Percentiles rank a stretch among this genome's conserved stretches.
phyloP scores from a whole-genome alignment of 108 stramenopile genomes.

The Schizochytrium sp. region DNA sequence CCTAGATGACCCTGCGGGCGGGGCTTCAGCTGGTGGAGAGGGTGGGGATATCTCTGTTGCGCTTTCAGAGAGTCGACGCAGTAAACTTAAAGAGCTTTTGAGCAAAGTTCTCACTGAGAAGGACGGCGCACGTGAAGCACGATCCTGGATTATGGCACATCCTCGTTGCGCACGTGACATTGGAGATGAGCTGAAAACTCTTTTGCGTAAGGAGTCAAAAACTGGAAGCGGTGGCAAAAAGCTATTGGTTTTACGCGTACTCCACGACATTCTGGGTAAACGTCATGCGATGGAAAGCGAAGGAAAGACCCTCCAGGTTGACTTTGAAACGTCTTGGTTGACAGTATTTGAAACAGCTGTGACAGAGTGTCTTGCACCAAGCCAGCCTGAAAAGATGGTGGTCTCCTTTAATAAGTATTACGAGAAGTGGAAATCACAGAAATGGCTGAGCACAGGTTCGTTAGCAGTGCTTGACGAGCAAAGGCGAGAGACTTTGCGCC shows the following conservation, averaged over 20 bases:
- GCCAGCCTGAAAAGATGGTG: background rate
- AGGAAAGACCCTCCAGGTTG: background rate
- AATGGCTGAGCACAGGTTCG: background rate
- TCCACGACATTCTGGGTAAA: slow-evolving; percentile 16
- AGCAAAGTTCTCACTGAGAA: background rate
- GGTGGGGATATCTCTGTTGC: background rate
- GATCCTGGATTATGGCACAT: slow-evolving; percentile 4
- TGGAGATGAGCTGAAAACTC: background rate
- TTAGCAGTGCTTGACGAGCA: slow-evolving; percentile 1
- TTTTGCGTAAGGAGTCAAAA: background rate
- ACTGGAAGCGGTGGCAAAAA: slow-evolving; percentile 15
- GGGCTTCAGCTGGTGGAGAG: background rate
- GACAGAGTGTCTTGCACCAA: background rate
- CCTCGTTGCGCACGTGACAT: slow-evolving; percentile 8
- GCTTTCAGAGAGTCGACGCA: background rate
- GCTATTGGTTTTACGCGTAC: background rate
- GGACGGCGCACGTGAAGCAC: slow-evolving; percentile 19
- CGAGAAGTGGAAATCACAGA: slow-evolving; percentile 8
- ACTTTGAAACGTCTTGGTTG: background rate
- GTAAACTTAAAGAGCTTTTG: background rate
- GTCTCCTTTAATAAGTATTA: background rate
- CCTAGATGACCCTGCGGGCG: background rate
- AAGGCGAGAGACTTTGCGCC: background rate
- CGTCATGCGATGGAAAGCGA: background rate
- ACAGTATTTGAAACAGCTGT: background rate